A percentile compares a stretch with the other conserved stretches of the same genome.
These are phyloP conservation scores for Linnemannia exigua DNA, from an alignment of 192 early-diverging fungal genomes.

Conservation along the genomic window DNA sequence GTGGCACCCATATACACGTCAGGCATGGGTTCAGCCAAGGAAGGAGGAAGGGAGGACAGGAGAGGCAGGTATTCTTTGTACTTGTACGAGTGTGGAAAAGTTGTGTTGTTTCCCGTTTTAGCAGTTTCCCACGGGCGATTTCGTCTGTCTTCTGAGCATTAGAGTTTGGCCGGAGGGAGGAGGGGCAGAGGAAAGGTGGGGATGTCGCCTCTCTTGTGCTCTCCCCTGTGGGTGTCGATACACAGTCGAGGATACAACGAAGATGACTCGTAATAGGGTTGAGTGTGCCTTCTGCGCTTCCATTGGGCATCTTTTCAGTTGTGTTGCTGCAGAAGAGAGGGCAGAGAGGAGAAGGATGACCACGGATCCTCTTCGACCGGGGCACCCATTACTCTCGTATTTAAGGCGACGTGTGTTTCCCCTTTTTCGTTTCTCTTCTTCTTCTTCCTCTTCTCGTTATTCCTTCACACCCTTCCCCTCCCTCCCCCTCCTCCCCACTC, in stretches of 20 bases:
- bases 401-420: background rate
- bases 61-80: background rate
- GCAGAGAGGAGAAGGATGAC: background rate
- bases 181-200: background rate
- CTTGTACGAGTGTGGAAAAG: background rate
- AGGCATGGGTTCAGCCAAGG: background rate
- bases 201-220: background rate
- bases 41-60: background rate
- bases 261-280: background rate
- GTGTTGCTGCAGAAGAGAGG: background rate
- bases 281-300: background rate
- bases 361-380: background rate
- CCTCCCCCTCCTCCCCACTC: background rate
- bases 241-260: too few species aligned
- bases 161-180: background rate
- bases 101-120: background rate
- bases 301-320: background rate
- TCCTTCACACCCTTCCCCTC: slow-evolving; percentile 14
- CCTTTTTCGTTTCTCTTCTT: background rate
- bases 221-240: background rate
- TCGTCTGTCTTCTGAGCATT: background rate
- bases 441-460: background rate
- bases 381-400: background rate
- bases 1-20: background rate
- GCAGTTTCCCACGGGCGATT: slow-evolving; percentile 18